Evolutionary conservation across 2,329 filamentous ascomycete genomes (phyloP), one percentile per base, ranked within the genome.

Genomic region (Diaporthe eres): DNA sequence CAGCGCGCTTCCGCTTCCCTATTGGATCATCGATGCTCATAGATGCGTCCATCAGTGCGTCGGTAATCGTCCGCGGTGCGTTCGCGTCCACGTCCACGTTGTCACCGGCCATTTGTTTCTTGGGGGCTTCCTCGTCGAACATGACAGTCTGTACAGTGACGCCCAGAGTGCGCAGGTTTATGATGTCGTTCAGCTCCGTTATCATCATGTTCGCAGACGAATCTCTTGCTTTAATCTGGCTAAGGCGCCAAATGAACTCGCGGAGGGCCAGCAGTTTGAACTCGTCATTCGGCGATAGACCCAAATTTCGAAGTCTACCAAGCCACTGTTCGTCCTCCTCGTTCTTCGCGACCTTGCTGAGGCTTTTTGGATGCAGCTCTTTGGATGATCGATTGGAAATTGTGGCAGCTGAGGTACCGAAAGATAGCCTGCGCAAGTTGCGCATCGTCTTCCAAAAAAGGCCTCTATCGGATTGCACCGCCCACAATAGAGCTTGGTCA

Each of bases 271-370:
- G 86, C 3, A 99, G 86, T 83, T 99, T 98, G 81, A 94, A 91
- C 79, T 99, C 97, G 79, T 99, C 96, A 60, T 98, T 96, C 1
- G 88, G 81, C 1, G 89, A 87, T 87, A 99, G 91, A 0, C 97
- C 97, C 57, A 98, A 91, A 78, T 95, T 98, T 70, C 94, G 91
- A 65, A 99, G 85, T 78, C 95, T 94, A 19, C 90, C 88, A n/a
- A 99, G 87, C 96, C 97, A 98, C 79, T 95, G 92, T 77, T 98
- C 95, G 81, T 99, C 97, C 82, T 98, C 96, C 12, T 98, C 95
- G 79, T 96, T 98, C 81, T 92, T 96, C 0, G 90, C 85, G 4
- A 94, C 86, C 78, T 91, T 92, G 77, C 87, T 89, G 39, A 97
- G 84, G 13, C 91, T 87, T 79, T 89, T 90, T 67, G 86, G 82